A percentile compares a stretch with the other conserved stretches of the same genome.
Evolutionary conservation across 2,329 filamentous ascomycete species (phyloP).

Genomic region (Emmonsia crescens): DNA sequence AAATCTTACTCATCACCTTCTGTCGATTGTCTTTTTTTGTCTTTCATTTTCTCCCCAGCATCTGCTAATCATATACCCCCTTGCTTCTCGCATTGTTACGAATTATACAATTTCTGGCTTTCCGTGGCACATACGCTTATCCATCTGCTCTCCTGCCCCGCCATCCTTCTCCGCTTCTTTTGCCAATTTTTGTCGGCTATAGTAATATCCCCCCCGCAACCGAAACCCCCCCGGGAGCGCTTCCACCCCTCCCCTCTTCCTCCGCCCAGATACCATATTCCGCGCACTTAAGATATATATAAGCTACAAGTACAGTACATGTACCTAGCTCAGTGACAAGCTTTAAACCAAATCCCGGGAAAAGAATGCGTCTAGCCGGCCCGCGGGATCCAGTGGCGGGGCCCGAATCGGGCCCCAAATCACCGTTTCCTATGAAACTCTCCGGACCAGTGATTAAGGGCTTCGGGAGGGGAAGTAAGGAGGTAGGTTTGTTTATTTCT

Average conservation of each 20-base stretch:
- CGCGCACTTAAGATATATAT: too few species aligned
- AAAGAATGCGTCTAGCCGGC: conserved; percentile 34
- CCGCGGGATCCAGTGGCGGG: conserved; percentile 63
- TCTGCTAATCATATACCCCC: background rate
- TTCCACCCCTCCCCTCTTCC: too few species aligned
- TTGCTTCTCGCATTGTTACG: background rate
- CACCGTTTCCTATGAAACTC: conserved; percentile 74
- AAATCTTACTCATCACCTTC: background rate
- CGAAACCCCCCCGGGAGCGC: too few species aligned
- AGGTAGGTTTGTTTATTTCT: conserved; percentile 43
- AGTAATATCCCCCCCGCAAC: too few species aligned
- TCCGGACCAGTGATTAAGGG: conserved; percentile 82
- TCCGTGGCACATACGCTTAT: background rate
- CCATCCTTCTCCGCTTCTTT: background rate
- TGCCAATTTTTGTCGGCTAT: background rate
- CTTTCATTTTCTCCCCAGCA: background rate
- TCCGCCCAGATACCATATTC: background rate
- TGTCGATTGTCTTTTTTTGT: background rate
- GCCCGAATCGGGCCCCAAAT: conserved; percentile 57
- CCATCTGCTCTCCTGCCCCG: background rate
- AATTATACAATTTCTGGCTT: background rate
- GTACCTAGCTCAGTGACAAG: background rate
- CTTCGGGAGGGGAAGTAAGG: conserved; percentile 87
- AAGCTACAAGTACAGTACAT: background rate
- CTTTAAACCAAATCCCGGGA: background rate